Evolutionary conservation across 2,329 filamentous ascomycete genomes (phyloP).

Genomic region (Raffaelea ambrosiae): DNA sequence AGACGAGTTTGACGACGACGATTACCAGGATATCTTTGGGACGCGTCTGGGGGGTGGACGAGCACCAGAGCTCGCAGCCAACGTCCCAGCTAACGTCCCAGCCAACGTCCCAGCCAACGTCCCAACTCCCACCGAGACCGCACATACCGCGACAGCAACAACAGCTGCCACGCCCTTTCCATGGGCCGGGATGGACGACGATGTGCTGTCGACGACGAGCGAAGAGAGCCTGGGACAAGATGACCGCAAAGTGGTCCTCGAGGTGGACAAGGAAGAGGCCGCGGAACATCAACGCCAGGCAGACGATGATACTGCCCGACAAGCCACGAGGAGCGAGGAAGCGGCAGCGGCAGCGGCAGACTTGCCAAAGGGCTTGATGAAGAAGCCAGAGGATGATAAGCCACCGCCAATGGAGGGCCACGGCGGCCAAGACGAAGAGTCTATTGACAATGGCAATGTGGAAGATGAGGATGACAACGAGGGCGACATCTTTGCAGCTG

Average conservation of each 20-base stretch:
- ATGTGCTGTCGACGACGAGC: slow-evolving; percentile 3
- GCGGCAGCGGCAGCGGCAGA: too few species aligned
- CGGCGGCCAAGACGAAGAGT: not conserved
- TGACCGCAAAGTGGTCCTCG: not conserved
- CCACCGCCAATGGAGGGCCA: not conserved
- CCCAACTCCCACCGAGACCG: too few species aligned
- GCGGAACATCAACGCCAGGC: too few species aligned
- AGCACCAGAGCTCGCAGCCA: too few species aligned
- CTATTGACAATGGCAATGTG: not conserved
- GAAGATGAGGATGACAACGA: not conserved
- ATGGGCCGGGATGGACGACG: not conserved
- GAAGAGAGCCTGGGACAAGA: slow-evolving; percentile 2
- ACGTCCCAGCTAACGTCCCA: too few species aligned
- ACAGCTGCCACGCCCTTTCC: not conserved
- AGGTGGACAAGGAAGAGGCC: not conserved
- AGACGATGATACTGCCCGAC: too few species aligned
- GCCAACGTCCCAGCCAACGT: too few species aligned
- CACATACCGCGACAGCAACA: too few species aligned
- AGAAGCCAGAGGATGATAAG: not conserved
- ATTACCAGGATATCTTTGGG: slow-evolving; percentile 1
- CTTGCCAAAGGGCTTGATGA: not conserved
- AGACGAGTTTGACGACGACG: not conserved
- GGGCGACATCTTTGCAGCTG: slow-evolving; percentile 1
- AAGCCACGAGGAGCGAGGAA: too few species aligned
- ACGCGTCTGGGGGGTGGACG: slow-evolving; percentile 1